Conservation (phyloP, 129 eudicot genomes). For the Smallanthus sonchifolius region DNA sequence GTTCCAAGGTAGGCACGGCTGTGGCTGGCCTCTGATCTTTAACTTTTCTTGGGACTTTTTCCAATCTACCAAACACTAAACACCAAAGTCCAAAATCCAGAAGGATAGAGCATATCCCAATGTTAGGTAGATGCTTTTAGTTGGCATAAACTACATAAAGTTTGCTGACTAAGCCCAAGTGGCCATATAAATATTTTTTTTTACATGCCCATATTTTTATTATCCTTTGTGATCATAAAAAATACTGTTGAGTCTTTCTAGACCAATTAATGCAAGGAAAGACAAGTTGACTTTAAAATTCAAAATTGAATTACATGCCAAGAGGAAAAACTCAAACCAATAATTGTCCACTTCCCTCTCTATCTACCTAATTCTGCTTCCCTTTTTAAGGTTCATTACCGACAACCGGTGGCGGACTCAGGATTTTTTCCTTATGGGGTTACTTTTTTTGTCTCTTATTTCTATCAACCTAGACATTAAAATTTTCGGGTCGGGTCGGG, state of each 20-base stretch:
- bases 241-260: not conserved
- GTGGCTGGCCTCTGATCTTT: too few species aligned
- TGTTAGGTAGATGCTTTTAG: slow-evolving; percentile 12
- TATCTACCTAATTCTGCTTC: not conserved
- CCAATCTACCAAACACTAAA: slow-evolving; percentile 12
- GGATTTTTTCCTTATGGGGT: too few species aligned
- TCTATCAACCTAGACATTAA: too few species aligned
- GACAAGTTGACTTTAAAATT: slow-evolving; percentile 2
- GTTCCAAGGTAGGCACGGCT: too few species aligned
- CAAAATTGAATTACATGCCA: not conserved
- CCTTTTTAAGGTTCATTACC: not conserved
- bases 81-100: slow-evolving; percentile 13
- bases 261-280: not conserved
- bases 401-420: not conserved
- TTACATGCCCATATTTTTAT: too few species aligned
- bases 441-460: too few species aligned
- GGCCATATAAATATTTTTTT: too few species aligned
- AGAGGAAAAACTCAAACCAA: not conserved
- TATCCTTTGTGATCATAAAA: not conserved
- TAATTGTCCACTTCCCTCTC: not conserved
- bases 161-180: not conserved
- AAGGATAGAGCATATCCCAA: slow-evolving; percentile 18
- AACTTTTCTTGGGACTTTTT: too few species aligned
- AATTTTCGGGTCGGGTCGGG: too few species aligned
- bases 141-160: not conserved